Evolutionary conservation across 306 rosid genomes (phyloP).

Genomic region (Comarum palustre): DNA sequence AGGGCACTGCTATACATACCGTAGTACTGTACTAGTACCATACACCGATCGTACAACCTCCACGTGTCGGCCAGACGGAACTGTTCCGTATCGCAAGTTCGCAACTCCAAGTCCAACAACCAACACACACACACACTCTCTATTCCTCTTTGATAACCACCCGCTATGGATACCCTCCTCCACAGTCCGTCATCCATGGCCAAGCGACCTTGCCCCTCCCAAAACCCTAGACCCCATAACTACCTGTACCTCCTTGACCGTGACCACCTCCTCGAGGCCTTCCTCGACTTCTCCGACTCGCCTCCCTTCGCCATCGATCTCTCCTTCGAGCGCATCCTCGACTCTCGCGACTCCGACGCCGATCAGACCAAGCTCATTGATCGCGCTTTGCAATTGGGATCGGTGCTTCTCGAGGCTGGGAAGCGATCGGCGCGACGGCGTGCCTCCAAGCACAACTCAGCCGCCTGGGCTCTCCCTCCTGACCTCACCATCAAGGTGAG

Average conservation of each 20-base stretch:
- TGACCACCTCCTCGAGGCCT: conserved; percentile 44
- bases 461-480: conserved; percentile 81
- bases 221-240: conserved; percentile 53
- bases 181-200: conserved; percentile 67
- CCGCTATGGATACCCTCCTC: conserved; percentile 58
- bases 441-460: conserved; percentile 76
- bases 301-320: conserved; percentile 55
- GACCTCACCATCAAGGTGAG: conserved; percentile 87
- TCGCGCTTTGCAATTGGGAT: conserved; percentile 68
- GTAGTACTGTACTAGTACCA: too few species aligned
- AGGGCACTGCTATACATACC: too few species aligned
- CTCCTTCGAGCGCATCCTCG: conserved; percentile 75
- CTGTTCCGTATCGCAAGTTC: too few species aligned
- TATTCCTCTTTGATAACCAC: conserved; percentile 21
- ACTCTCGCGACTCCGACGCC: conserved; percentile 49
- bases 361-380: conserved; percentile 74
- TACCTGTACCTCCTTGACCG: conserved; percentile 38
- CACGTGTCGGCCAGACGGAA: too few species aligned
- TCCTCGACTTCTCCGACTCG: conserved; percentile 56
- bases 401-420: conserved; percentile 75
- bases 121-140: too few species aligned
- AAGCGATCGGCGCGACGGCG: conserved; percentile 72
- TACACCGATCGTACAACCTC: too few species aligned
- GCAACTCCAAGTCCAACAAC: too few species aligned
- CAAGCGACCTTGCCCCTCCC: conserved; percentile 85